Base-by-base conservation (phyloP, 1,139 yeast species). In the Yamadazyma pseudoaaseri region DNA sequence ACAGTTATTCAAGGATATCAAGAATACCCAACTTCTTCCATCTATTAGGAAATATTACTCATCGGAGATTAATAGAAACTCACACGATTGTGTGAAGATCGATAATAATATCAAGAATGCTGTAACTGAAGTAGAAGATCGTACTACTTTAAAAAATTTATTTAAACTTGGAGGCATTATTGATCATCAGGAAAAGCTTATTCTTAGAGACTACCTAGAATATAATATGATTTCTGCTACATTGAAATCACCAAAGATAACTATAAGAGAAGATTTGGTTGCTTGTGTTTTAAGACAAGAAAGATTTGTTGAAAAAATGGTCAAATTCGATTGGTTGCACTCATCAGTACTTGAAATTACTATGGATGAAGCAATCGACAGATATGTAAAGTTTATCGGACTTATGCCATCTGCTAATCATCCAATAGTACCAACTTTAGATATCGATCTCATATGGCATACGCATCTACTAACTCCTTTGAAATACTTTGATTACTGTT, bases 381-480 rank as follows among this genome's bases (percentile, higher is more conserved):
- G 67, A 31, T 63, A 66, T 34, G 26, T 37, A 2, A 44, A 59
- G 17, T 65, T 62, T 35, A 47, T 61, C 26, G 34, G 34, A 6
- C 26, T 64, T 21, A 34, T 39, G 30, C 16, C 15, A 14, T 9
- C 20, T 7, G 22, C 40, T 2, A 27, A 27, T 6, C 31, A 18
- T 10, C 42, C 54, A 30, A 42, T 58, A 15, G 65, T 67, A 1
- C 73, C 73, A 0, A 63, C 72, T 0, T 44, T 66, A 30, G 72
- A 66, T 37, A 57, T 66, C 17, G 72, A 66, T 38, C 47, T 66
- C 28, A 49, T 59, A 2, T 66, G 73, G 72, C 71, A 63, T 37
- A 64, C 71, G 4, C 72, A 65, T 37, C 69, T 60, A 37, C 43
- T 66, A 12, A 17, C 20, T 15, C 30, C 12, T 9, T 3, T 20